phyloP scores from a whole-genome alignment of 2,329 filamentous ascomycete genomes.

The Fusarium graminum region DNA sequence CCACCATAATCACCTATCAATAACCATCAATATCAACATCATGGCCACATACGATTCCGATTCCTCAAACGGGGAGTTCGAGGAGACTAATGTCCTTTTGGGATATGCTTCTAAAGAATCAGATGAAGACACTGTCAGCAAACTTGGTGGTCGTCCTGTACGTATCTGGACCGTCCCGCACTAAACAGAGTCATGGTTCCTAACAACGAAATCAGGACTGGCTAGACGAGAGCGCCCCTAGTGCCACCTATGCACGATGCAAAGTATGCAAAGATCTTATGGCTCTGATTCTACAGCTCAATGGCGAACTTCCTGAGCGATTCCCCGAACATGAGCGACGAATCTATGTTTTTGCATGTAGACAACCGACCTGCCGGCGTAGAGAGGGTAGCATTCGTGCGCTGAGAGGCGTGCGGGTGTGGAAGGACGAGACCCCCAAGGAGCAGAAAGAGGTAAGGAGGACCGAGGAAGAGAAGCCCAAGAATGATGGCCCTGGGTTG shows the following conservation, averaged over 20 bases:
- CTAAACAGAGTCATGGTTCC: slow-evolving; percentile 18
- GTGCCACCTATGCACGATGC: slow-evolving; percentile 83
- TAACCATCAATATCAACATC: slow-evolving; percentile 32
- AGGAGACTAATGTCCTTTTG: slow-evolving; percentile 87
- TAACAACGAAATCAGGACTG: slow-evolving; percentile 73
- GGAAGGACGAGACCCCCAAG: slow-evolving; percentile 54
- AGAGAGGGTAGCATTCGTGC: slow-evolving; percentile 85
- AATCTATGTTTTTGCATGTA: slow-evolving; percentile 88
- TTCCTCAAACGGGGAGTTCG: slow-evolving; percentile 78
- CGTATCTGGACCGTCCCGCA: slow-evolving; percentile 51
- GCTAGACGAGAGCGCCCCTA: slow-evolving; percentile 80
- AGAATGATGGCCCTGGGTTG: slow-evolving; percentile 60
- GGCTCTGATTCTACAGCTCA: slow-evolving; percentile 88
- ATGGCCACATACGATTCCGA: slow-evolving; percentile 91
- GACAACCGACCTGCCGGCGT: slow-evolving; percentile 80
- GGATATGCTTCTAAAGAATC: slow-evolving; percentile 88
- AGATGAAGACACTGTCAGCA: slow-evolving; percentile 85
- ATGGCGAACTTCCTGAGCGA: slow-evolving; percentile 87
- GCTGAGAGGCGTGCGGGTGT: slow-evolving; percentile 75
- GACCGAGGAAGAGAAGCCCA: slow-evolving; percentile 54
- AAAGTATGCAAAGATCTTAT: slow-evolving; percentile 87
- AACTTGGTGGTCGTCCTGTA: slow-evolving; percentile 89
- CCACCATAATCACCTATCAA: slow-evolving; percentile 52
- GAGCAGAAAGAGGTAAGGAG: slow-evolving; percentile 50
- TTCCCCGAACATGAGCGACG: slow-evolving; percentile 90